Evolutionary conservation across 2,329 filamentous ascomycete genomes (phyloP).

Genomic region (Albophoma yamanashiensis): DNA sequence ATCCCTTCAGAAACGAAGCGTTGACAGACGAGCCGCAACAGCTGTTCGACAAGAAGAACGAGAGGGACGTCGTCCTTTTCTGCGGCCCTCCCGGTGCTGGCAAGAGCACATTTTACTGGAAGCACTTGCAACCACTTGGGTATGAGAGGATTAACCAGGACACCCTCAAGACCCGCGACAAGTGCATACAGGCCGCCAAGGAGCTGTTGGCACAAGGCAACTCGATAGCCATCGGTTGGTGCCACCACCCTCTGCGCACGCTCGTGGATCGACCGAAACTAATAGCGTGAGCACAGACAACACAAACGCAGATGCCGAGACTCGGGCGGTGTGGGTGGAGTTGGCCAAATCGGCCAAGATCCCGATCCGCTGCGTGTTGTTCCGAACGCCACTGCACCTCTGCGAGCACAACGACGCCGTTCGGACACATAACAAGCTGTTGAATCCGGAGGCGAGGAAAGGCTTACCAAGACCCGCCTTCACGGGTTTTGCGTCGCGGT

Average conservation of each 20-base stretch:
- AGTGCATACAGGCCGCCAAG: constrained; percentile 61
- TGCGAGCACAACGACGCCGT: constrained; percentile 83
- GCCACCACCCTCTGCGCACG: constrained; percentile 3
- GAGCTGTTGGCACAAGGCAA: constrained; percentile 52
- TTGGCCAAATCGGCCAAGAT: constrained; percentile 61
- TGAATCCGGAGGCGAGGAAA: constrained; percentile 74
- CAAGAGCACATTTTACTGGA: constrained; percentile 87
- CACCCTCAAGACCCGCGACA: constrained; percentile 61
- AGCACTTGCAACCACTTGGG: constrained; percentile 61
- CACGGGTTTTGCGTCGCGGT: constrained; percentile 60
- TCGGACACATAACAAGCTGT: constrained; percentile 55
- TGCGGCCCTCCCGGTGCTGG: constrained; percentile 84
- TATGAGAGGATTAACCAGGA: constrained; percentile 91
- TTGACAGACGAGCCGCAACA: constrained; percentile 15
- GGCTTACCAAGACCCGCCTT: constrained; percentile 75
- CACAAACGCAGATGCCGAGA: constrained; percentile 79
- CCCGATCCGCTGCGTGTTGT: constrained; percentile 76
- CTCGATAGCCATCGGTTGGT: constrained; percentile 69
- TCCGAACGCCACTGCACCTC: constrained; percentile 60
- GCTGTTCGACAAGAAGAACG: constrained; percentile 49
- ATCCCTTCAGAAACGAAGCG: constrained; percentile 28
- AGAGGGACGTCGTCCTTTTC: constrained; percentile 69
- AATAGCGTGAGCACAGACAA: constrained; percentile 52
- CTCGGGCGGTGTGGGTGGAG: constrained; percentile 66
- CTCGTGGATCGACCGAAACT: constrained; percentile 5